Percentiles rank a stretch among this genome's conserved stretches.
Evolutionary conservation across 2,329 filamentous ascomycete genomes (phyloP).

Genomic region (Claviceps arundinis): DNA sequence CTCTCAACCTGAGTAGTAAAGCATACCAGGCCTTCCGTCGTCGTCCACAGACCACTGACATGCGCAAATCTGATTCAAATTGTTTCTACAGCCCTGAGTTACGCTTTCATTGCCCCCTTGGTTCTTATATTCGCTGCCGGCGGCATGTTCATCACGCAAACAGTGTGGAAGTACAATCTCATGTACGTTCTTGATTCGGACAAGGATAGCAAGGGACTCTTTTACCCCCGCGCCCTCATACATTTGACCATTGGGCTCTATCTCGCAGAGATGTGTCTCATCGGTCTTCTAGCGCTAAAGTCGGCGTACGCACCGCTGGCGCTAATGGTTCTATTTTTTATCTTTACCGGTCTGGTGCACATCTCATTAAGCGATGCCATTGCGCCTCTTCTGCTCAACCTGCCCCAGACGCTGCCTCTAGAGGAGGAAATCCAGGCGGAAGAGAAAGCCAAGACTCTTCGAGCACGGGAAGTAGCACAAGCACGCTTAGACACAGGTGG

Average conservation of each 20-base stretch:
- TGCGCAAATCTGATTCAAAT: neutral
- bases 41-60: neutral
- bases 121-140: conserved; percentile 71
- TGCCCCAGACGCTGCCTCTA: conserved; percentile 59
- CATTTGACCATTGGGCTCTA: conserved; percentile 79
- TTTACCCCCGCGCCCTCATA: conserved; percentile 77
- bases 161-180: conserved; percentile 83
- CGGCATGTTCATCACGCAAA: conserved; percentile 69
- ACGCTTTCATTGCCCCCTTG: conserved; percentile 75
- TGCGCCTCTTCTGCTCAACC: conserved; percentile 60
- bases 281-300: conserved; percentile 69
- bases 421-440: conserved; percentile 33
- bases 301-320: conserved; percentile 54
- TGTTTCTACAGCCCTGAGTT: conserved; percentile 52
- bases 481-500: conserved; percentile 10
- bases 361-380: conserved; percentile 60
- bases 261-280: conserved; percentile 66
- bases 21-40: neutral
- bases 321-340: conserved; percentile 61
- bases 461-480: conserved; percentile 10
- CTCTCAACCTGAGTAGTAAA: neutral
- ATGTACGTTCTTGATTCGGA: conserved; percentile 72
- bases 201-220: conserved; percentile 77
- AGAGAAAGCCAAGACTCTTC: conserved; percentile 33
- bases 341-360: conserved; percentile 69